Base-by-base conservation (phyloP, 2,329 filamentous ascomycete genomes). In the Aspergillus novofumigatus region DNA sequence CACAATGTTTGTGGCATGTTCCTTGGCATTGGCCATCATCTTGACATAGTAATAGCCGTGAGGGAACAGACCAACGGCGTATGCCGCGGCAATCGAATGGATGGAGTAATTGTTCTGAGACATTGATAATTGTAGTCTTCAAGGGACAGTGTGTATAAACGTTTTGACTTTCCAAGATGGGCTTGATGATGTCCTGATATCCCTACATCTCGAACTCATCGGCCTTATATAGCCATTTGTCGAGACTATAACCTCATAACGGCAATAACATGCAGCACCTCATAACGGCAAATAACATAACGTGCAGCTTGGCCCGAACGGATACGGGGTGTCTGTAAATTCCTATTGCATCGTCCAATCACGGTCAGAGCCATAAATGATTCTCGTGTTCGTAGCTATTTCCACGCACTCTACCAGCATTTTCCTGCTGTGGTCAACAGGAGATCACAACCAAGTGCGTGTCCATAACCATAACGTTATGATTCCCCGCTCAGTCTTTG, bases 21-120 rank as follows among this genome's bases (percentile, higher is more conserved):
- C 67, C 17, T 65, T 64, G 8, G 69, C 62, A 21, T 69, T 67
- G 50, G 59, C 61, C 69, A 71, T 71, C 64, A 69, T 63, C 51
- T 67, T 68, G 35, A 67, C 56, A 45, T 66, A 61, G 42, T 70
- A 67, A 61, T 71, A 72, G 44, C 65, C 58, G 38, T 72, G 66
- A 1, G 71, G 71, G 49, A 65, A 61, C 41, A 69, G 60, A 26
- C 65, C 68, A 17, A 73, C 56, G 57, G 61, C 62, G 52, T 69
- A 74, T 8, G 69, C 68, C n/a, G 65, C 65, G 21, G 64, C 59
- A 42, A 73, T 69, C 20, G 71, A 66, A 53, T 68, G 66, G 26
- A 72, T 59, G 23, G 69, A 70, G 59, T 67, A 68, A 58, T 70
- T 69, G 48, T 59, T 65, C 32, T 47, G 29, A 50, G 62, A 57